phyloP scores from a whole-genome alignment of 257 asterid species.

The Plantago elongata region DNA sequence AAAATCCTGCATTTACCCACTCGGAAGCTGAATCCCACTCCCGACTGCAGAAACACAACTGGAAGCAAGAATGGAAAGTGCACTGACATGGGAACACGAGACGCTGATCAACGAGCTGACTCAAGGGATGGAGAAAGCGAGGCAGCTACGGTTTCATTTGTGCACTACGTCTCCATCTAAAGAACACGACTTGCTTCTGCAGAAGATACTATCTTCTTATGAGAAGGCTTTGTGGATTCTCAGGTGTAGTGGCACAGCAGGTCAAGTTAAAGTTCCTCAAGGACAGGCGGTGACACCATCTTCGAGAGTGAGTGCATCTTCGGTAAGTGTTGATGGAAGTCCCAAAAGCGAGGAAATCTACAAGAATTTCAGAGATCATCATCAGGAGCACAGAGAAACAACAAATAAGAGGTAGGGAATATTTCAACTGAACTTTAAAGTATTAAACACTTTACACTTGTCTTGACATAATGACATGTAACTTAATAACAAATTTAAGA shows the following conservation, averaged over 20 bases:
- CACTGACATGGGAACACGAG: constrained; percentile 37
- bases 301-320: constrained; percentile 33
- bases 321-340: constrained; percentile 52
- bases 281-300: constrained; percentile 10
- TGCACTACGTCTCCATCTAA: constrained; percentile 34
- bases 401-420: constrained; percentile 62
- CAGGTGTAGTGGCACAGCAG: constrained; percentile 39
- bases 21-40: neutral
- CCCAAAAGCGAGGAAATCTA: constrained; percentile 43
- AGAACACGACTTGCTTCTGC: constrained; percentile 47
- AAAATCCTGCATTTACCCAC: neutral
- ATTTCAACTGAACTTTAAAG: neutral
- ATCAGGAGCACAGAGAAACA: constrained; percentile 26
- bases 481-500: neutral
- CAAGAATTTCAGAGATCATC: constrained; percentile 27
- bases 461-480: too few relatives aligned
- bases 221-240: constrained; percentile 71
- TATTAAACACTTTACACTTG: too few relatives aligned
- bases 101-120: constrained; percentile 54
- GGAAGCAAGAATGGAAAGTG: constrained; percentile 38
- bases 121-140: constrained; percentile 72
- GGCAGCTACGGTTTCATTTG: constrained; percentile 56
- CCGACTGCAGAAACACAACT: neutral
- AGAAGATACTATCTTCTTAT: constrained; percentile 60
- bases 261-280: constrained; percentile 20